Evolutionary conservation across 768 basidiomycete genomes (phyloP), one percentile per base, ranked within the genome.

Genomic region (Suillus alpinus): DNA sequence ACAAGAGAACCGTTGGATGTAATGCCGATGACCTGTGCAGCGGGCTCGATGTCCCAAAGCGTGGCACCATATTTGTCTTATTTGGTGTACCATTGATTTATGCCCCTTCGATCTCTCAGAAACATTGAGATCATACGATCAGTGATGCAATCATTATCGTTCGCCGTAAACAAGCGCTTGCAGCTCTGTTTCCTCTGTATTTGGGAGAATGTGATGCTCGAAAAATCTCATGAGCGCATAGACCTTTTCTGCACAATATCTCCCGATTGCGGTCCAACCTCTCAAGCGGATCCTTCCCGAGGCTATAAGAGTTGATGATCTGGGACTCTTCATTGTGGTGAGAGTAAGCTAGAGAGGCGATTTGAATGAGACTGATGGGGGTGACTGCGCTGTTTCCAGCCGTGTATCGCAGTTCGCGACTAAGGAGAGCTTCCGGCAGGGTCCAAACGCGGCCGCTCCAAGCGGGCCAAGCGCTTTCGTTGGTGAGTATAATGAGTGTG

Each of bases 151-250:
- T 68, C 69, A 2, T 57, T 68, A 47, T 70, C 64, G 8, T 72
- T 70, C 0, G 60, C 71, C 63, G 72, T 65, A 9, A 70, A 69
- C 4, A n/a, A 67, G 58, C 6, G 70, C 68, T 55, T 71, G 68
- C 37, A 67, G 0, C 36, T 65, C 59, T 16, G 60, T 69, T 34
- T 69, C 68, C 39, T 49, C 20, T 16, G 34, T 16, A 20, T 68
- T 43, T 12, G 65, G 70, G 12, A 49, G 31, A 34, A 71, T 70
- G 1, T 63, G 71, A 53, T 69, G 69, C 36, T 64, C 60, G 23
- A 73, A 70, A 47, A 73, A 69, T 3, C 65, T 64, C 71, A 68
- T 69, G 0, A 73, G 62, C 10, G 69, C 62, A 9, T 69, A 71
- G 36, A 72, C 69, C 29, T 59, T 71, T 29, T 69, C 70, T 43